phyloP scores from a whole-genome alignment of 305 asterid genomes.

The Ruellia speciosa region DNA sequence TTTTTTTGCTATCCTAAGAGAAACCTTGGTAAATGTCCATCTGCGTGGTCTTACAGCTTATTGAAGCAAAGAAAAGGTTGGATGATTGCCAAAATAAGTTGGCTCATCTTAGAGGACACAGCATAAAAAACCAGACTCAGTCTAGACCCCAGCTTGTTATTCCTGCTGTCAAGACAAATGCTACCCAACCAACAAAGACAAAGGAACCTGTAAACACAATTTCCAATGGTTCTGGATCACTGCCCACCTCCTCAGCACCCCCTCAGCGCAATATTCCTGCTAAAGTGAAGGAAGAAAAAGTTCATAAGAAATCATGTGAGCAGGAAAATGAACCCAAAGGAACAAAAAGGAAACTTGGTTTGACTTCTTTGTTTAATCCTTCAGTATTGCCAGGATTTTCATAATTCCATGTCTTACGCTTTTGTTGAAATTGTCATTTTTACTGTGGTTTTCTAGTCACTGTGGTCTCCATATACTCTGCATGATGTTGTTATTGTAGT shows the following conservation, averaged over 20 bases:
- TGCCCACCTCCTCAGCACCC: constrained; percentile 23
- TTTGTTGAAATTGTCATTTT: neutral
- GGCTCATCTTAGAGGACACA: constrained; percentile 47
- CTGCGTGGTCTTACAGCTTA: constrained; percentile 47
- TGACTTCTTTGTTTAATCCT: constrained; percentile 21
- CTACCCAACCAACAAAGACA: constrained; percentile 26
- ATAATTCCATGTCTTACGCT: constrained; percentile 11
- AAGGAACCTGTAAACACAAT: constrained; percentile 37
- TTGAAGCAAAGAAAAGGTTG: constrained; percentile 52
- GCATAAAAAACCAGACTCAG: constrained; percentile 25
- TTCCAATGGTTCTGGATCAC: constrained; percentile 31
- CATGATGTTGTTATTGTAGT: neutral
- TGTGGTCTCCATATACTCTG: neutral
- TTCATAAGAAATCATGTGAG: constrained; percentile 31
- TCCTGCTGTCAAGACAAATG: constrained; percentile 32
- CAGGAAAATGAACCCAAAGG: constrained; percentile 37
- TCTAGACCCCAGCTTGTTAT: constrained; percentile 43
- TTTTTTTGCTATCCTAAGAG: neutral
- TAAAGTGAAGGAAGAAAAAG: constrained; percentile 36
- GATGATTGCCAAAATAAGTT: constrained; percentile 51
- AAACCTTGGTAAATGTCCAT: constrained; percentile 7
- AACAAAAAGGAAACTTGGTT: constrained; percentile 60
- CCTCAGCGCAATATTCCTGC: constrained; percentile 25
- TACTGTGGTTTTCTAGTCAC: neutral
- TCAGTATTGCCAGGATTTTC: constrained; percentile 11